Conservation (phyloP, 805 yeast species). For the Candida yuanshanica region DNA sequence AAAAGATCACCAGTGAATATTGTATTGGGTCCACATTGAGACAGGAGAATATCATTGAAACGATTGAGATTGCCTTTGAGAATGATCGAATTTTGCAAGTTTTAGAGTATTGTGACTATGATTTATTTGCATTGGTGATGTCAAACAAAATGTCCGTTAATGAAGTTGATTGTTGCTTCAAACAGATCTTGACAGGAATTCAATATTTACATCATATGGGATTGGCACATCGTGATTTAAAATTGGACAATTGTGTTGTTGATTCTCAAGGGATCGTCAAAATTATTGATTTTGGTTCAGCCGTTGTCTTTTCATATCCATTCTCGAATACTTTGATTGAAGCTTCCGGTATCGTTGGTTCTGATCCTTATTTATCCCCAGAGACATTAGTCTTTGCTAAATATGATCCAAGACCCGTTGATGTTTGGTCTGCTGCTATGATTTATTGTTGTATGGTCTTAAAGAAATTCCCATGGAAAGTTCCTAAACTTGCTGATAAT, state of each 20-base stretch:
- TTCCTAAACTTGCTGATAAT: constrained; percentile 75
- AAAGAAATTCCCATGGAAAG: constrained; percentile 92
- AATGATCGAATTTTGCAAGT: constrained; percentile 82
- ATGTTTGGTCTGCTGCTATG: constrained; percentile 89
- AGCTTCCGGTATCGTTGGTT: constrained; percentile 80
- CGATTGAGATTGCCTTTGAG: constrained; percentile 87
- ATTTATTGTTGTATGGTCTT: constrained; percentile 89
- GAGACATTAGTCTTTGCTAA: constrained; percentile 79
- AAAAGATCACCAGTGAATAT: constrained; percentile 89
- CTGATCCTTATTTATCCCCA: constrained; percentile 89
- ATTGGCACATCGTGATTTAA: constrained; percentile 85
- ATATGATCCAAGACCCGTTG: constrained; percentile 91
- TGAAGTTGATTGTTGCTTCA: constrained; percentile 86
- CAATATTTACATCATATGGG: constrained; percentile 80
- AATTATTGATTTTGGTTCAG: constrained; percentile 89
- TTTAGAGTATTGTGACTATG: constrained; percentile 93
- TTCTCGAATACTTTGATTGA: constrained; percentile 66
- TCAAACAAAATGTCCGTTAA: constrained; percentile 76
- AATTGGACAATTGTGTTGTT: constrained; percentile 88
- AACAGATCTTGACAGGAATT: constrained; percentile 77
- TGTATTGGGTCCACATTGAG: constrained; percentile 88
- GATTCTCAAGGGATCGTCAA: constrained; percentile 77
- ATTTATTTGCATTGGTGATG: constrained; percentile 91
- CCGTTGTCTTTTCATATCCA: constrained; percentile 88
- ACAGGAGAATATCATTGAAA: constrained; percentile 86